phyloP scores from a whole-genome alignment of 2,329 filamentous ascomycete species.

The Diaporthe sp. region DNA sequence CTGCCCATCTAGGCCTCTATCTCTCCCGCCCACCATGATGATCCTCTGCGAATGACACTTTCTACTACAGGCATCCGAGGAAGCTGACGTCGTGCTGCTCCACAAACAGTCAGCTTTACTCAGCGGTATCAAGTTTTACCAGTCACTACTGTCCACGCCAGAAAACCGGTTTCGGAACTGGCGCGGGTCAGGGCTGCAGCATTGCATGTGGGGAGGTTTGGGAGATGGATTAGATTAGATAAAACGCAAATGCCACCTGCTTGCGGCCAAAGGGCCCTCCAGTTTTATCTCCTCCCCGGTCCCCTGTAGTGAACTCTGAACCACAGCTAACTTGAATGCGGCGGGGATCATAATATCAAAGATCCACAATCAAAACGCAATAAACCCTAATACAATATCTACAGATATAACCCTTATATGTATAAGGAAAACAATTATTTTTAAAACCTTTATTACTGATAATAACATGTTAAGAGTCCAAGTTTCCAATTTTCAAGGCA shows the following conservation, averaged over 20 bases:
- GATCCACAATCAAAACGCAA: neutral
- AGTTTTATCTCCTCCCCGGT: neutral
- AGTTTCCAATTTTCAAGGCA: no score
- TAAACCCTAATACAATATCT: neutral
- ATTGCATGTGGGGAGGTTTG: neutral
- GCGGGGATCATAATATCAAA: neutral
- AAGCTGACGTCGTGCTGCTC: constrained; percentile 11
- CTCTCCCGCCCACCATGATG: neutral
- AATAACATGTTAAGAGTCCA: no score
- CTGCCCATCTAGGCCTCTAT: neutral
- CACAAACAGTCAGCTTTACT: neutral
- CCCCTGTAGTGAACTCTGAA: neutral
- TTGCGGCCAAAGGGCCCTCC: neutral
- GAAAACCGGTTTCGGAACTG: constrained; percentile 9
- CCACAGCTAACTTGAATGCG: neutral
- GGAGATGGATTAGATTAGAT: constrained; percentile 27
- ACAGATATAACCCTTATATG: neutral
- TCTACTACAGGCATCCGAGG: neutral
- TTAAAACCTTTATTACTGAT: no score
- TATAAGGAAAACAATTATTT: neutral
- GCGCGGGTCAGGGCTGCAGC: neutral
- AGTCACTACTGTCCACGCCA: neutral
- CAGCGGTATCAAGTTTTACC: neutral
- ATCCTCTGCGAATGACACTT: neutral
- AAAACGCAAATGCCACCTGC: neutral